Conservation (phyloP, 192 early-diverging fungal genomes). For the Coemansia sp. region DNA sequence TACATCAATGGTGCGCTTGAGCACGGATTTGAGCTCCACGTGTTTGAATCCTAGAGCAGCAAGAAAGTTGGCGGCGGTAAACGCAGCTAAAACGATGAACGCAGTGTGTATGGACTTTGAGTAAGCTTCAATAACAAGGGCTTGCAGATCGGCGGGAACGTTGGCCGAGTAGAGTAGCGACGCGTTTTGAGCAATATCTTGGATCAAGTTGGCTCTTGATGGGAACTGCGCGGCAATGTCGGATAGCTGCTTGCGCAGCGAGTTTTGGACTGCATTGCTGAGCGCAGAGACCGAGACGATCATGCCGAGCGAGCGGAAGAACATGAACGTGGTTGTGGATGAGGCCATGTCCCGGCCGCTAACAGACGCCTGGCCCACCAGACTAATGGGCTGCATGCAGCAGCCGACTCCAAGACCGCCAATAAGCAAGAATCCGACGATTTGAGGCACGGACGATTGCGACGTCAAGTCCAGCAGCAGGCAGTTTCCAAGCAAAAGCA, state of each 20-base stretch:
- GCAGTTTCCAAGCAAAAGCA: conserved; percentile 59
- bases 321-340: conserved; percentile 58
- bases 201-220: conserved; percentile 5
- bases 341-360: conserved; percentile 56
- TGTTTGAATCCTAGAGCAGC: conserved; percentile 26
- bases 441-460: conserved; percentile 48
- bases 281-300: conserved; percentile 55
- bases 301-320: conserved; percentile 62
- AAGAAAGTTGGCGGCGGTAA: conserved; percentile 22
- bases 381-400: conserved; percentile 64
- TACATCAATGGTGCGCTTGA: conserved; percentile 30
- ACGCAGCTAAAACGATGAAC: conserved; percentile 24
- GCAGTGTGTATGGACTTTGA: conserved; percentile 9
- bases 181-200: too few species aligned
- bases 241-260: conserved; percentile 26
- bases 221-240: conserved; percentile 24
- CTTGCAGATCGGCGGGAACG: not conserved
- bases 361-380: conserved; percentile 68
- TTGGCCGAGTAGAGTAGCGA: conserved; percentile 2
- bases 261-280: conserved; percentile 60
- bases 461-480: conserved; percentile 56
- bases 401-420: conserved; percentile 70
- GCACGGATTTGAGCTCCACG: conserved; percentile 26
- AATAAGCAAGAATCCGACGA: conserved; percentile 64
- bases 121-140: conserved; percentile 10